Percentiles rank a stretch among this genome's conserved stretches.
These are phyloP conservation scores for Candida germanica DNA, from an alignment of 805 yeast species.

Conservation along the genomic window DNA sequence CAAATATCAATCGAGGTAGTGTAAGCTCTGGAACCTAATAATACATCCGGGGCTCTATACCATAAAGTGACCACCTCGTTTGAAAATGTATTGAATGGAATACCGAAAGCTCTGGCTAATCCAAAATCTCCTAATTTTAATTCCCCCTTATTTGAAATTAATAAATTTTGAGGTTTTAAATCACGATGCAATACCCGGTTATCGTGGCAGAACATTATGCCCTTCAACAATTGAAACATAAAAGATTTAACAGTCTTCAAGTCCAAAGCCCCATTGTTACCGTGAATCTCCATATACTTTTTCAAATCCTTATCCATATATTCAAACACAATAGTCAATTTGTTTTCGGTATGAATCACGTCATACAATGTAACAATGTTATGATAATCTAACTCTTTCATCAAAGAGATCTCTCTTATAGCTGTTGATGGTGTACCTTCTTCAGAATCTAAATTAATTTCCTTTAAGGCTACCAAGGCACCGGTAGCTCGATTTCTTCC, in stretches of 20 bases:
- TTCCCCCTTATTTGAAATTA: slow-evolving; percentile 87
- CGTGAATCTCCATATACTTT: slow-evolving; percentile 89
- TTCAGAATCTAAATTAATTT: slow-evolving; percentile 90
- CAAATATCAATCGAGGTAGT: slow-evolving; percentile 97
- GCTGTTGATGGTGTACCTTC: slow-evolving; percentile 99
- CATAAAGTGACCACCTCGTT: slow-evolving; percentile 97
- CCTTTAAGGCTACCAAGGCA: slow-evolving; percentile 90
- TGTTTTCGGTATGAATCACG: slow-evolving; percentile 95
- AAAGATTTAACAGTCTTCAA: slow-evolving; percentile 77
- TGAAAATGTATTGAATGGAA: slow-evolving; percentile 94
- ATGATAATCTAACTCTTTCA: slow-evolving; percentile 92
- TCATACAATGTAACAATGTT: slow-evolving; percentile 91
- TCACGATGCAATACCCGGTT: slow-evolving; percentile 82
- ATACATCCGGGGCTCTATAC: slow-evolving; percentile 97
- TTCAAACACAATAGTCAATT: slow-evolving; percentile 89
- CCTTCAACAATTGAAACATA: slow-evolving; percentile 90
- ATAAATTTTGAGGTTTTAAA: slow-evolving; percentile 90
- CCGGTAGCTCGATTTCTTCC: slow-evolving; percentile 85
- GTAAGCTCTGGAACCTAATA: slow-evolving; percentile 91
- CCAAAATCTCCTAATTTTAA: slow-evolving; percentile 96
- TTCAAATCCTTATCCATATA: slow-evolving; percentile 91
- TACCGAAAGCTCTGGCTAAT: slow-evolving; percentile 95
- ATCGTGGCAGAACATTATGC: slow-evolving; percentile 84
- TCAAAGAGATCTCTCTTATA: slow-evolving; percentile 88
- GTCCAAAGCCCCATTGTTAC: slow-evolving; percentile 69